phyloP scores from a whole-genome alignment of 2,329 filamentous ascomycete species.

The Phyllosticta capitalensis region DNA sequence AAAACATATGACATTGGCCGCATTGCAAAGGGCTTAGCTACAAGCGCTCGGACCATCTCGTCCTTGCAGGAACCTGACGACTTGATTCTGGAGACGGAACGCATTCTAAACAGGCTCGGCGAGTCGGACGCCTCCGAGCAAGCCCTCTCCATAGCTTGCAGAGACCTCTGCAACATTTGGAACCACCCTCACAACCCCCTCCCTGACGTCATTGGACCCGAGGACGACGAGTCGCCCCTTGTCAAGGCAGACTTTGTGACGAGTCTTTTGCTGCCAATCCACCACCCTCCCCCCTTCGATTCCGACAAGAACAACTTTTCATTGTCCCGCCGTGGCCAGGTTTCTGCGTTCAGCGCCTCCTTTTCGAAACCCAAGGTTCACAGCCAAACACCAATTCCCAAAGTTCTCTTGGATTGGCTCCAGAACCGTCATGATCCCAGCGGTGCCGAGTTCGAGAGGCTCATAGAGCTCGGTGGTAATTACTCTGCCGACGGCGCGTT shows the following conservation, averaged over 20 bases:
- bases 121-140: constrained; percentile 21
- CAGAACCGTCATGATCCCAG: constrained; percentile 65
- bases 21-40: constrained; percentile 62
- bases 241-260: constrained; percentile 74
- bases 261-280: constrained; percentile 65
- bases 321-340: constrained; percentile 17
- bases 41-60: constrained; percentile 45
- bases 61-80: constrained; percentile 58
- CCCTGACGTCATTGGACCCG: constrained; percentile 12
- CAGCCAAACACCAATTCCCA: constrained; percentile 50
- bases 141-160: constrained; percentile 20
- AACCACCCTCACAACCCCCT: constrained; percentile 47
- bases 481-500: constrained; percentile 69
- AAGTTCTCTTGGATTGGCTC: constrained; percentile 76
- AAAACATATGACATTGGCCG: constrained; percentile 56
- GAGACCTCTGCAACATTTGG: constrained; percentile 31
- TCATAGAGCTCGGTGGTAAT: constrained; percentile 57
- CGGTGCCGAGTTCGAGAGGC: constrained; percentile 54
- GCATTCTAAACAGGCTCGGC: constrained; percentile 44
- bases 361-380: constrained; percentile 11
- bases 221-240: constrained; percentile 47
- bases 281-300: constrained; percentile 52
- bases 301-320: constrained; percentile 15
- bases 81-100: constrained; percentile 67
- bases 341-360: constrained; percentile 19